These are phyloP conservation scores for Phyllosticta paracitricarpa DNA, from an alignment of 2,329 filamentous ascomycete genomes.

Conservation along the genomic window DNA sequence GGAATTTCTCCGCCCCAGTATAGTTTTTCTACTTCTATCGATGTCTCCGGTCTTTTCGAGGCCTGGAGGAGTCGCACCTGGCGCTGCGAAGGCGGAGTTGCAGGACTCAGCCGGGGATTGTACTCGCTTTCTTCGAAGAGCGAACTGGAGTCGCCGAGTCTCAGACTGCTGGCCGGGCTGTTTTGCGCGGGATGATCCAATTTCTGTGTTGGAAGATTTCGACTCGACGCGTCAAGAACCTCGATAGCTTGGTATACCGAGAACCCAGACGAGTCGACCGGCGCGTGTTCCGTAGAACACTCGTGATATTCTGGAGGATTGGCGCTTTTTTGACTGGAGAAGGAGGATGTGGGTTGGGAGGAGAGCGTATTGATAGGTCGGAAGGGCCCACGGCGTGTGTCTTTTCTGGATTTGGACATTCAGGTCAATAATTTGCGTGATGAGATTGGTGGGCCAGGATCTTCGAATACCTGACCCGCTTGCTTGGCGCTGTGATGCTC, in stretches of 20 bases:
- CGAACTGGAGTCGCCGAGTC: conserved; percentile 17
- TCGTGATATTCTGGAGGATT: background rate
- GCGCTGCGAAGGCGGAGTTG: background rate
- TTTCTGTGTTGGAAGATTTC: background rate
- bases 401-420: conserved; percentile 4
- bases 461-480: background rate
- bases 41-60: conserved; percentile 1
- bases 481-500: conserved; percentile 2
- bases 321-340: conserved; percentile 7
- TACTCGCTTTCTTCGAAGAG: conserved; percentile 22
- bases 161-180: conserved; percentile 12
- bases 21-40: conserved; percentile 8
- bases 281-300: background rate
- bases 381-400: conserved; percentile 20
- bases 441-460: background rate
- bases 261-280: background rate
- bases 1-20: background rate
- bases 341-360: conserved; percentile 23
- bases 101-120: background rate
- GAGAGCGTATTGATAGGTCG: conserved; percentile 25
- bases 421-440: background rate
- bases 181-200: background rate
- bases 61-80: background rate
- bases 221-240: background rate
- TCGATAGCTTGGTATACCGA: background rate